Evolutionary conservation across 2,329 filamentous ascomycete species (phyloP).

Genomic region (Sporothrix pallida): DNA sequence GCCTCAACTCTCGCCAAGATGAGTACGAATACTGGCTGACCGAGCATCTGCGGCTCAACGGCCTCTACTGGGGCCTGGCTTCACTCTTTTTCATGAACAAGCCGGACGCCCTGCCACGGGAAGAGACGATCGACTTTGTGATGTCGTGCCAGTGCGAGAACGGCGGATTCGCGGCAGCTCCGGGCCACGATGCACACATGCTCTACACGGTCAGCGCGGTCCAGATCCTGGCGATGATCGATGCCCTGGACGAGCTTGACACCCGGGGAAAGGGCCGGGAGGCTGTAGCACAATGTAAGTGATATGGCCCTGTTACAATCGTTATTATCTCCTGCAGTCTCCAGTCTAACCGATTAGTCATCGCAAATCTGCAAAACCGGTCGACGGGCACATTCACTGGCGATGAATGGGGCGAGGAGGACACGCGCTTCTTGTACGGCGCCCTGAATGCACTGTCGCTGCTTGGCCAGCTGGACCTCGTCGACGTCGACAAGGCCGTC

Average conservation of each 20-base stretch:
- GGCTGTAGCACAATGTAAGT: conserved; percentile 80
- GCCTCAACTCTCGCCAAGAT: conserved; percentile 87
- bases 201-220: conserved; percentile 94
- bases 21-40: conserved; percentile 98
- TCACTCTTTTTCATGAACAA: conserved; percentile 83
- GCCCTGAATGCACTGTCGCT: conserved; percentile 89
- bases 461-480: conserved; percentile 71
- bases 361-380: conserved; percentile 79
- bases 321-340: neutral
- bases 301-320: neutral
- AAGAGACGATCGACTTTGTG: conserved; percentile 88
- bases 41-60: conserved; percentile 92
- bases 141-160: conserved; percentile 88
- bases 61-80: conserved; percentile 94
- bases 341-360: conserved; percentile 57
- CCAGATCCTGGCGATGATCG: conserved; percentile 85
- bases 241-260: conserved; percentile 85
- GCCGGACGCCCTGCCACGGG: conserved; percentile 79
- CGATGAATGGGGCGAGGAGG: conserved; percentile 95
- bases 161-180: conserved; percentile 92
- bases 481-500: conserved; percentile 82
- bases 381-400: conserved; percentile 87
- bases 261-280: conserved; percentile 69
- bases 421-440: conserved; percentile 92
- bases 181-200: conserved; percentile 94